Evolutionary conservation across 805 yeast genomes (phyloP).

Genomic region (Saturnispora sanitii): DNA sequence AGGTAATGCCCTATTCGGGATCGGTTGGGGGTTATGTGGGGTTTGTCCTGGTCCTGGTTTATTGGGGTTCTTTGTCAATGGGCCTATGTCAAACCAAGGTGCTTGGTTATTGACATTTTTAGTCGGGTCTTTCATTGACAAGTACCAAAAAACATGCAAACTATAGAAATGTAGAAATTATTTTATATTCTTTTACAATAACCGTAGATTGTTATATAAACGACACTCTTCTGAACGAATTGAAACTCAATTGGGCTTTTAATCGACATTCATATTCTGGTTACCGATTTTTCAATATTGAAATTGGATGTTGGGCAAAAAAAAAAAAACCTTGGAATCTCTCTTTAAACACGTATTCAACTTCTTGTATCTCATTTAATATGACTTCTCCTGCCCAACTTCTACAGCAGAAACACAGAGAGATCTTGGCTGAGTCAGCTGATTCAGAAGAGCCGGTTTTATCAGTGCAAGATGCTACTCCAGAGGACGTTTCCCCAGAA

Average conservation of each 20-base stretch:
- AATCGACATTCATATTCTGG: too few relatives aligned
- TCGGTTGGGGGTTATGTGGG: slow-evolving; percentile 46
- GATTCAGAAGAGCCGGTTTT: slow-evolving; percentile 6
- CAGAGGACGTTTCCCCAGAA: background rate
- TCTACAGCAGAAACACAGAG: slow-evolving; percentile 29
- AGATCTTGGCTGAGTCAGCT: slow-evolving; percentile 12
- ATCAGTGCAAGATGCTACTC: background rate
- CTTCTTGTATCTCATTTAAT: background rate
- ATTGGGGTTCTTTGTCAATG: slow-evolving; percentile 22
- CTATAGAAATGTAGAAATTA: background rate
- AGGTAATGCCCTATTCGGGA: slow-evolving; percentile 38
- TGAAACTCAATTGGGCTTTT: too few relatives aligned
- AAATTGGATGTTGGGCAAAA: too few relatives aligned
- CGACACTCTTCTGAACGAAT: too few relatives aligned
- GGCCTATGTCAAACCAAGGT: slow-evolving; percentile 13
- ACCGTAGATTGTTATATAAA: too few relatives aligned
- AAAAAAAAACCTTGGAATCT: background rate
- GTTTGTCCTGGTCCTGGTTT: slow-evolving; percentile 48
- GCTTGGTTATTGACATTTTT: slow-evolving; percentile 24
- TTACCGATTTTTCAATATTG: too few relatives aligned
- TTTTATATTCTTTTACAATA: too few relatives aligned
- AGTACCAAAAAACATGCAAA: slow-evolving; percentile 33
- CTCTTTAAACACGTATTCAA: background rate
- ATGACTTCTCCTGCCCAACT: slow-evolving; percentile 34
- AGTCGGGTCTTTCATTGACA: slow-evolving; percentile 27